These are phyloP conservation scores for Steccherinum ochraceum DNA, from an alignment of 768 basidiomycete species.

Conservation along the genomic window DNA sequence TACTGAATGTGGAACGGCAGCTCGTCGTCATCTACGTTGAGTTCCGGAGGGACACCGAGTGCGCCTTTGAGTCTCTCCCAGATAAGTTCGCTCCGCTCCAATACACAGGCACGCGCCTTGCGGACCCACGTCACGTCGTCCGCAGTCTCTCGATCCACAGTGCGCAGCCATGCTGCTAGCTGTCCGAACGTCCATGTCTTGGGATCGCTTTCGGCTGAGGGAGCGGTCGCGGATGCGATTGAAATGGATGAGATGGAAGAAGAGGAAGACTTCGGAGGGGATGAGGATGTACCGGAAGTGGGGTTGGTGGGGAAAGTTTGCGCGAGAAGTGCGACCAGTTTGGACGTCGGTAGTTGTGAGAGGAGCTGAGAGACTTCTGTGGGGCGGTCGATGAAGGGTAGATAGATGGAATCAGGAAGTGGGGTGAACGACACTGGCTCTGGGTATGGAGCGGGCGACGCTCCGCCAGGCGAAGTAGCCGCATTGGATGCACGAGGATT, in stretches of 20 bases:
- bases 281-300: constrained; percentile 22
- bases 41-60: constrained; percentile 80
- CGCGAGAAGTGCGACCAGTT: constrained; percentile 64
- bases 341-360: constrained; percentile 55
- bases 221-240: constrained; percentile 7
- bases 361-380: constrained; percentile 69
- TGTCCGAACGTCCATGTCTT: constrained; percentile 67
- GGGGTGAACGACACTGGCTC: constrained; percentile 63
- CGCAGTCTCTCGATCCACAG: constrained; percentile 51
- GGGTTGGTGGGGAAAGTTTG: constrained; percentile 52
- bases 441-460: constrained; percentile 6
- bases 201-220: constrained; percentile 43
- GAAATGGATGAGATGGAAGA: constrained; percentile 18
- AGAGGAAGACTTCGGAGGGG: constrained; percentile 15
- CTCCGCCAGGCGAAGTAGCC: background rate
- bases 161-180: constrained; percentile 62
- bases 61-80: constrained; percentile 91
- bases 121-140: constrained; percentile 71
- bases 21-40: constrained; percentile 53
- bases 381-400: constrained; percentile 84
- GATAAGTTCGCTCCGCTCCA: constrained; percentile 73
- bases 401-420: constrained; percentile 68
- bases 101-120: constrained; percentile 68
- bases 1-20: constrained; percentile 1
- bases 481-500: constrained; percentile 29